These are phyloP conservation scores for Cornus controversa DNA, from an alignment of 148 eudicot genomes.

Conservation along the genomic window DNA sequence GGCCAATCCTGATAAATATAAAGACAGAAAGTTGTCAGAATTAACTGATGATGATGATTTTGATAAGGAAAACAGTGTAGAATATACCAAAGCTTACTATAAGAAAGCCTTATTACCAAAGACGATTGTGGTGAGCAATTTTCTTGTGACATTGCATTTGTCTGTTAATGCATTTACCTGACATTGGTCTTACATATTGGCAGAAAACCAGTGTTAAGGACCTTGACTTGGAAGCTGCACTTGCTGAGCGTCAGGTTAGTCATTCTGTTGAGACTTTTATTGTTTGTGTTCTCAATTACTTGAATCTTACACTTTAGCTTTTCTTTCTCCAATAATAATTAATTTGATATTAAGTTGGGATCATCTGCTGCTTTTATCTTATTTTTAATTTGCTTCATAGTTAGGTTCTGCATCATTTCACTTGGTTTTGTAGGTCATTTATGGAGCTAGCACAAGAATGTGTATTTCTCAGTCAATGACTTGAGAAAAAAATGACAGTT, in stretches of 20 bases:
- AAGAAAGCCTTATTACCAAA: conserved; percentile 58
- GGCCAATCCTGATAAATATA: conserved; percentile 77
- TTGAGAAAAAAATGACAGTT: not conserved
- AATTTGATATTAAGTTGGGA: not conserved
- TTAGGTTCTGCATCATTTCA: not conserved
- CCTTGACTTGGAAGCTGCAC: conserved; percentile 93
- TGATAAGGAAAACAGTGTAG: conserved; percentile 69
- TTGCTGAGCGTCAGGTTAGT: conserved; percentile 90
- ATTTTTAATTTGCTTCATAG: not conserved
- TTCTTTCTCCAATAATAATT: not conserved
- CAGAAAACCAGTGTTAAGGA: conserved; percentile 89
- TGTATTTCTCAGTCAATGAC: not conserved
- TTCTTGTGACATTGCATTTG: not conserved
- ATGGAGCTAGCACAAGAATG: not conserved
- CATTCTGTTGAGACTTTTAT: not conserved
- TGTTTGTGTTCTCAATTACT: not conserved
- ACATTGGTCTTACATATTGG: conserved; percentile 14
- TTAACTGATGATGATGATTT: conserved; percentile 82
- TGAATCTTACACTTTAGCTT: not conserved
- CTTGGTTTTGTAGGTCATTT: conserved; percentile 7
- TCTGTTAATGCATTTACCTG: conserved; percentile 10
- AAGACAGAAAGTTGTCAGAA: conserved; percentile 67
- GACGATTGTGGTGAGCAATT: conserved; percentile 55
- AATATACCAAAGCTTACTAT: conserved; percentile 54
- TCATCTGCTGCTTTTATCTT: not conserved